A percentile compares a stretch with the other conserved stretches of the same genome.
phyloP scores from a whole-genome alignment of 352 stramenopile genomes.

The Phytophthora pseudosyringae region DNA sequence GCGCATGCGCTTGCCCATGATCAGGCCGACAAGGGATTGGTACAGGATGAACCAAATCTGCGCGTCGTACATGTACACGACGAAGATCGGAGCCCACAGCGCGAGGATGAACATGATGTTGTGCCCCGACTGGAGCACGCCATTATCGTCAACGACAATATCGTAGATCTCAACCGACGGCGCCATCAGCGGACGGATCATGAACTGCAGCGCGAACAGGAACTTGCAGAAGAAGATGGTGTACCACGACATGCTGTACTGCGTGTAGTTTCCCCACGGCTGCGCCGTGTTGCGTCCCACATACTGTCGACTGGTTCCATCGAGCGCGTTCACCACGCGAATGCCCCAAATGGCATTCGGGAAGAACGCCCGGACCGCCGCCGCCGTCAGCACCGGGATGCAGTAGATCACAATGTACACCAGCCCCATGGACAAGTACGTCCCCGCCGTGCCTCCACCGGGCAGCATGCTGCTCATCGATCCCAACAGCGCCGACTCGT shows the following conservation, averaged over 20 bases:
- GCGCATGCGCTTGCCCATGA: constrained; percentile 77
- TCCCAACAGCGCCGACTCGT: constrained; percentile 54
- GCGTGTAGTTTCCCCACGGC: constrained; percentile 59
- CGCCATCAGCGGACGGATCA: constrained; percentile 83
- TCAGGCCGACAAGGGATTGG: constrained; percentile 76
- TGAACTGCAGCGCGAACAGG: constrained; percentile 79
- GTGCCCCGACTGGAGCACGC: constrained; percentile 70
- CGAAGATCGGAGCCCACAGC: constrained; percentile 77
- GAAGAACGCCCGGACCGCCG: constrained; percentile 62
- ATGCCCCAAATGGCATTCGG: constrained; percentile 63
- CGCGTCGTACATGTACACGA: constrained; percentile 89
- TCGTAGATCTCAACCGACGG: constrained; percentile 80
- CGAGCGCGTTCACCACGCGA: constrained; percentile 61
- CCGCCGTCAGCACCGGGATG: constrained; percentile 56
- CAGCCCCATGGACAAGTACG: constrained; percentile 67
- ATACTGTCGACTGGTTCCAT: constrained; percentile 79
- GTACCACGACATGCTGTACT: constrained; percentile 75
- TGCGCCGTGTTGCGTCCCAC: constrained; percentile 79
- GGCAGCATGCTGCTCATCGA: constrained; percentile 49
- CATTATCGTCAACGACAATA: constrained; percentile 57
- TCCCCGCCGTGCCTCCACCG: constrained; percentile 53
- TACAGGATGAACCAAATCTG: constrained; percentile 91
- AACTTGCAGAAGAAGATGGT: constrained; percentile 84
- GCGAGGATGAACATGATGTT: constrained; percentile 84
- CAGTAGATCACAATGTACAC: constrained; percentile 69